Conservation (phyloP, 2,329 filamentous ascomycete species). For the Diaporthe citri region DNA sequence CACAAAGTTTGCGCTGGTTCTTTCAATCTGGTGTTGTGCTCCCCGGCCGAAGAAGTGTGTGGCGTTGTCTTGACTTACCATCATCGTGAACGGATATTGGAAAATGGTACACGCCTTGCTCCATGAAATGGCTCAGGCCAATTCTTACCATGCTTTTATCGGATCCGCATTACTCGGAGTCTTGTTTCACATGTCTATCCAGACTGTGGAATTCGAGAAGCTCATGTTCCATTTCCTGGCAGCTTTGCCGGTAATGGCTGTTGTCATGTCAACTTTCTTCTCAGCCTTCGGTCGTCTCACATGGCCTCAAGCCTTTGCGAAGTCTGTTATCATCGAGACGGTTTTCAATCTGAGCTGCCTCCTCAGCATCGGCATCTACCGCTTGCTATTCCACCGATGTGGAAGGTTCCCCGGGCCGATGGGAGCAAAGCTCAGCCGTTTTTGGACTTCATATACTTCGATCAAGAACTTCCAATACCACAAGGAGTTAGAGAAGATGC, state of each 20-base stretch:
- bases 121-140: slow-evolving; percentile 4
- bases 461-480: slow-evolving; percentile 20
- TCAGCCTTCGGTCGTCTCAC: not conserved
- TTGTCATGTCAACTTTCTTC: not conserved
- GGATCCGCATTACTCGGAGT: not conserved
- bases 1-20: not conserved
- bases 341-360: slow-evolving; percentile 1
- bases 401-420: not conserved
- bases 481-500: slow-evolving; percentile 19
- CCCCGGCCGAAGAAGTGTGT: not conserved
- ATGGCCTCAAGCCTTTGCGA: not conserved
- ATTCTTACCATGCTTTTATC: not conserved
- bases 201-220: slow-evolving; percentile 11
- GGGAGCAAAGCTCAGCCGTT: slow-evolving; percentile 7
- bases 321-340: not conserved
- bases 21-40: not conserved
- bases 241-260: not conserved
- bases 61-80: not conserved
- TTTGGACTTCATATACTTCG: slow-evolving; percentile 1
- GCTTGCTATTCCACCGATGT: slow-evolving; percentile 23
- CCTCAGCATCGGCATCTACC: slow-evolving; percentile 5
- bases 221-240: slow-evolving; percentile 23
- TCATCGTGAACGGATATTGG: not conserved
- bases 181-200: slow-evolving; percentile 22
- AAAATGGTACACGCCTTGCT: not conserved